A percentile compares a stretch with the other conserved stretches of the same genome.
phyloP scores from a whole-genome alignment of 1,284 basidiomycete genomes.

The Ustilago trichophora region DNA sequence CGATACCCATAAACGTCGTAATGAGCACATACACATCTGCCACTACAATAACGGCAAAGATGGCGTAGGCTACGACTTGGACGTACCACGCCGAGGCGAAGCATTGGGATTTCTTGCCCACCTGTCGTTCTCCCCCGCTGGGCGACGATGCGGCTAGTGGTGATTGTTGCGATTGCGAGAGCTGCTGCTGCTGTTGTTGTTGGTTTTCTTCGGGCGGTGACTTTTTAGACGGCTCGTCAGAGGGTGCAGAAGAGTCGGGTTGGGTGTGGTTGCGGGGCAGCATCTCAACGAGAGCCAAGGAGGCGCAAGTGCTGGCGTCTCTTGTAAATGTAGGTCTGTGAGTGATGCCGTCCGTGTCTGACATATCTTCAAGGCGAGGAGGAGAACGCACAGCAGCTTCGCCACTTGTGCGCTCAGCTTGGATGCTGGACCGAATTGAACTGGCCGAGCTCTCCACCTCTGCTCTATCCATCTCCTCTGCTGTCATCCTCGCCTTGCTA shows the following conservation, averaged over 20 bases:
- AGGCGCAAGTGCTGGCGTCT: slow-evolving; percentile 3
- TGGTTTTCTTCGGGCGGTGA: no score
- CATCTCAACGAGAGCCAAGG: slow-evolving; percentile 10
- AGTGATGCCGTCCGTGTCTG: not conserved
- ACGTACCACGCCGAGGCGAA: slow-evolving; percentile 43
- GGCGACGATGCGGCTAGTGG: no score
- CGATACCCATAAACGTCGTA: slow-evolving; percentile 35
- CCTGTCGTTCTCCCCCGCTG: no score
- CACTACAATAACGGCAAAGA: slow-evolving; percentile 43
- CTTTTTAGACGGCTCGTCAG: no score
- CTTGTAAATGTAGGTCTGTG: not conserved
- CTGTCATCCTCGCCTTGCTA: slow-evolving; percentile 47
- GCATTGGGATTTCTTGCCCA: slow-evolving; percentile 11
- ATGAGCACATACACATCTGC: slow-evolving; percentile 47
- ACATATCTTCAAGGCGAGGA: no score
- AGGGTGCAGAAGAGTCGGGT: no score
- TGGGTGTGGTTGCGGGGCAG: slow-evolving; percentile 8
- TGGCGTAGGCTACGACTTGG: slow-evolving; percentile 26
- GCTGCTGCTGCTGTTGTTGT: no score
- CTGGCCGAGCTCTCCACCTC: not conserved
- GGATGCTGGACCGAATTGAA: slow-evolving; percentile 11
- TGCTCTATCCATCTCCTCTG: slow-evolving; percentile 7
- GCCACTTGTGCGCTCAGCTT: slow-evolving; percentile 3
- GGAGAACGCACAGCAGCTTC: no score
- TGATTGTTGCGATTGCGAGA: no score